A percentile compares a stretch with the other conserved stretches of the same genome.
Conservation (phyloP, 2,329 filamentous ascomycete species). For the Nannizziopsis arthrosporioides region DNA sequence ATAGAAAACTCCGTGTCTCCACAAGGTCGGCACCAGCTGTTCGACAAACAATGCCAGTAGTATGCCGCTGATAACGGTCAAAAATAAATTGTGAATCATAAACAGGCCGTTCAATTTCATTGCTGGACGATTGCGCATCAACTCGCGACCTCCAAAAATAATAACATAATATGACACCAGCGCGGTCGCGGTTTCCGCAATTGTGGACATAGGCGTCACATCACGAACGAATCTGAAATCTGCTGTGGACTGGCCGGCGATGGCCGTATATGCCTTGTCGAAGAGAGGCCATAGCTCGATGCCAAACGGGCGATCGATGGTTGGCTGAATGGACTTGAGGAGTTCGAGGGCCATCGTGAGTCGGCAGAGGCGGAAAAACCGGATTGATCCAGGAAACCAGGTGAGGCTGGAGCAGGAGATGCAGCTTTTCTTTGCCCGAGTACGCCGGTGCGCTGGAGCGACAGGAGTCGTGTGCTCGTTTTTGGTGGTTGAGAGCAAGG, state of each 20-base stretch:
- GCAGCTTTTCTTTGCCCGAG: too few relatives aligned
- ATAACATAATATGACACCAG: conserved; percentile 74
- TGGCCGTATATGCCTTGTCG: conserved; percentile 60
- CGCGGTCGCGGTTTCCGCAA: conserved; percentile 63
- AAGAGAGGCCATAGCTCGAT: conserved; percentile 80
- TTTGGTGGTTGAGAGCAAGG: neutral
- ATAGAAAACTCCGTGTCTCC: conserved; percentile 66
- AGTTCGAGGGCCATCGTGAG: conserved; percentile 12
- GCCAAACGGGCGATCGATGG: conserved; percentile 75
- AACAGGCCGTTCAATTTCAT: conserved; percentile 74
- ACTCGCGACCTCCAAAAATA: conserved; percentile 75
- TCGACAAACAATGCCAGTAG: conserved; percentile 72
- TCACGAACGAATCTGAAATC: conserved; percentile 70
- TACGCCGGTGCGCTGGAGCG: too few relatives aligned
- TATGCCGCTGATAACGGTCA: conserved; percentile 65
- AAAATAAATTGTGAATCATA: conserved; percentile 82
- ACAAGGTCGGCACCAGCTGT: conserved; percentile 71
- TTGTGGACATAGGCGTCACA: conserved; percentile 71
- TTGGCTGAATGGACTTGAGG: conserved; percentile 40
- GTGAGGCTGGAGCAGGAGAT: too few relatives aligned
- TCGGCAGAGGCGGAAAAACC: neutral
- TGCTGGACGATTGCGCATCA: conserved; percentile 70
- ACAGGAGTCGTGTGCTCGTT: neutral
- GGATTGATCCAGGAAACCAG: neutral
- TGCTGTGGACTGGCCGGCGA: conserved; percentile 63